A percentile compares a stretch with the other conserved stretches of the same genome.
These are phyloP conservation scores for Trichoderma asperelloides DNA, from an alignment of 495 filamentous ascomycete species.

Conservation along the genomic window DNA sequence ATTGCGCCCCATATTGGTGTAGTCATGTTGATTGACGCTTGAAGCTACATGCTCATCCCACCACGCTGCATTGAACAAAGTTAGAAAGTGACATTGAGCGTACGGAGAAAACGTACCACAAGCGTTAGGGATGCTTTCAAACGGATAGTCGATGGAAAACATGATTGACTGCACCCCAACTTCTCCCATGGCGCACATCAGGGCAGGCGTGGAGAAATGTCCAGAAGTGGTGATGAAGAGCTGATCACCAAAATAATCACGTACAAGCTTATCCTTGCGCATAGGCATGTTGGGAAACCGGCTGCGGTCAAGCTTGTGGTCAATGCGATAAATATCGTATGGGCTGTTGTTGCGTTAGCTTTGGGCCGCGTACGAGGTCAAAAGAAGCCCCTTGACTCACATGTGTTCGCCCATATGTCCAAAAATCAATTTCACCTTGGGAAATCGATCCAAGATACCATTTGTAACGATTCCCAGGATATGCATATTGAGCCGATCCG, in stretches of 20 bases:
- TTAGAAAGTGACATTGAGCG: neutral
- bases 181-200: conserved; percentile 21
- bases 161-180: conserved; percentile 26
- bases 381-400: conserved; percentile 9
- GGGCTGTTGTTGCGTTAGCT: conserved; percentile 10
- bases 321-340: conserved; percentile 21
- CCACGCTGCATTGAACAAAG: conserved; percentile 8
- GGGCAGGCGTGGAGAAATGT: conserved; percentile 39
- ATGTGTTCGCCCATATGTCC: conserved; percentile 54
- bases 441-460: conserved; percentile 42
- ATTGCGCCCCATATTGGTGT: conserved; percentile 20
- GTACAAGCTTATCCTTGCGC: conserved; percentile 18
- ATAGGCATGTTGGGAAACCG: conserved; percentile 22
- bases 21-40: conserved; percentile 10
- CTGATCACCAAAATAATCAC: conserved; percentile 21
- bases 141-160: conserved; percentile 53
- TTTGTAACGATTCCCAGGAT: conserved; percentile 24
- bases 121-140: conserved; percentile 36
- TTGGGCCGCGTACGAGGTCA: neutral
- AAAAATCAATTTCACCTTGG: conserved; percentile 51
- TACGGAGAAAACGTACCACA: conserved; percentile 7
- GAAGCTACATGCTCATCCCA: conserved; percentile 20
- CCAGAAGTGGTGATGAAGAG: conserved; percentile 40
- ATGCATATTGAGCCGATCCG: conserved; percentile 33
- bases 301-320: conserved; percentile 21